phyloP scores from a whole-genome alignment of 257 asterid species.

The Solanum sejunctum region DNA sequence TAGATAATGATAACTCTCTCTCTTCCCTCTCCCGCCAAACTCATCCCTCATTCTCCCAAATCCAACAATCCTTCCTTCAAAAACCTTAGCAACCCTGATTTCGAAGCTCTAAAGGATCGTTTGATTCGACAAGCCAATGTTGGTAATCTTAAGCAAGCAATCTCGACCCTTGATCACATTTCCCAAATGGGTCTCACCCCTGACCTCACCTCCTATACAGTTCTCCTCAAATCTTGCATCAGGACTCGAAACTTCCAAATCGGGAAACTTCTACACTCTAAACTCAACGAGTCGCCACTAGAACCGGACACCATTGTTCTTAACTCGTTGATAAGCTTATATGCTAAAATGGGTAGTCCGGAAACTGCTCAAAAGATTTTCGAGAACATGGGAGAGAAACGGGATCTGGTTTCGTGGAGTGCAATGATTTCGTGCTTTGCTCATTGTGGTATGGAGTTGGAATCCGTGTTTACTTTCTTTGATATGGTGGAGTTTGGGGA shows the following conservation, averaged over 20 bases:
- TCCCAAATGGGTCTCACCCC: conserved; percentile 39
- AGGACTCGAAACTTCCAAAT: conserved; percentile 48
- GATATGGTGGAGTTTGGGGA: conserved; percentile 63
- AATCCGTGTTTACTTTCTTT: conserved; percentile 41
- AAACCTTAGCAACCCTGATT: conserved; percentile 11
- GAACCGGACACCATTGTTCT: conserved; percentile 48
- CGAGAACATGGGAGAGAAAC: conserved; percentile 35
- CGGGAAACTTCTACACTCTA: conserved; percentile 50
- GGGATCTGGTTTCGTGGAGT: conserved; percentile 86
- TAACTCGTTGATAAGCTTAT: conserved; percentile 73
- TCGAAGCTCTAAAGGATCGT: conserved; percentile 46
- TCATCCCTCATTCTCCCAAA: conserved; percentile 14
- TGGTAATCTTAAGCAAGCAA: conserved; percentile 52
- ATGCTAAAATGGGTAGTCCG: conserved; percentile 67
- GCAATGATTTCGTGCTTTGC: conserved; percentile 86
- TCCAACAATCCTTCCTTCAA: conserved; percentile 19
- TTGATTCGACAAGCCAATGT: conserved; percentile 49
- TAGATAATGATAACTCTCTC: conserved; percentile 36
- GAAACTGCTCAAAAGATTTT: conserved; percentile 48
- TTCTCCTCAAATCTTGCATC: conserved; percentile 87
- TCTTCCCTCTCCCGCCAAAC: conserved; percentile 28
- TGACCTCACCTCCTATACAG: conserved; percentile 63
- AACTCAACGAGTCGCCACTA: conserved; percentile 26
- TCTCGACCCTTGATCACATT: conserved; percentile 65
- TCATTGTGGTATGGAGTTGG: conserved; percentile 25